phyloP scores from a whole-genome alignment of 2,329 filamentous ascomycete species.

The Pseudovirgaria hyperparasitica region DNA sequence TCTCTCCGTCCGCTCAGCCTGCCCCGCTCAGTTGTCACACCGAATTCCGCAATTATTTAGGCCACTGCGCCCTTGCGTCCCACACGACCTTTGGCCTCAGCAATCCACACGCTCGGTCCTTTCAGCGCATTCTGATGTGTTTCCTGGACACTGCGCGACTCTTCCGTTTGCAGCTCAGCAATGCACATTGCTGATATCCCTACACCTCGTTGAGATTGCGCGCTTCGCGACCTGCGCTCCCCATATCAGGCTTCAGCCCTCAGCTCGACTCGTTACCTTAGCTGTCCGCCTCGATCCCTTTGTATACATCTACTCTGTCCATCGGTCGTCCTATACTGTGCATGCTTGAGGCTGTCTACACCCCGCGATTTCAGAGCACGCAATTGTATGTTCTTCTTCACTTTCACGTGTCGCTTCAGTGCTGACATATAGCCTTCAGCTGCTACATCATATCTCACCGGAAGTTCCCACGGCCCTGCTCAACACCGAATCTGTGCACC shows the following conservation, averaged over 20 bases:
- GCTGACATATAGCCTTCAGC: no score
- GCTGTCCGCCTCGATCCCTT: constrained; percentile 7
- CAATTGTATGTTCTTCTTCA: no score
- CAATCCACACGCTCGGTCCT: constrained; percentile 4
- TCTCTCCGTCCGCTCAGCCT: constrained; percentile 3
- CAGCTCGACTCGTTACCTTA: constrained; percentile 8
- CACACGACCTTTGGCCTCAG: constrained; percentile 9
- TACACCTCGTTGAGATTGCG: constrained; percentile 14
- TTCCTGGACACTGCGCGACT: constrained; percentile 24
- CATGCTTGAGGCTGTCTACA: no score
- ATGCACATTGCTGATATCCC: constrained; percentile 22
- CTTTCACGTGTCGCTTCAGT: no score
- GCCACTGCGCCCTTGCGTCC: constrained; percentile 20
- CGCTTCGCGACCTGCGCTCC: constrained; percentile 18
- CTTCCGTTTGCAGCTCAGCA: constrained; percentile 24
- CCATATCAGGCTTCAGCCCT: constrained; percentile 17
- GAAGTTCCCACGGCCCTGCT: no score
- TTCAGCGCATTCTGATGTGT: constrained; percentile 23
- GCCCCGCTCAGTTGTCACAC: not conserved
- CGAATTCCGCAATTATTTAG: constrained; percentile 12
- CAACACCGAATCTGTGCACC: no score
- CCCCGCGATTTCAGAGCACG: no score
- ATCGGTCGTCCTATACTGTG: no score
- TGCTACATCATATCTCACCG: no score
- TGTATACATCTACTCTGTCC: no score